Conservation (phyloP, 148 eudicot genomes). For the Agrostemma githago region DNA sequence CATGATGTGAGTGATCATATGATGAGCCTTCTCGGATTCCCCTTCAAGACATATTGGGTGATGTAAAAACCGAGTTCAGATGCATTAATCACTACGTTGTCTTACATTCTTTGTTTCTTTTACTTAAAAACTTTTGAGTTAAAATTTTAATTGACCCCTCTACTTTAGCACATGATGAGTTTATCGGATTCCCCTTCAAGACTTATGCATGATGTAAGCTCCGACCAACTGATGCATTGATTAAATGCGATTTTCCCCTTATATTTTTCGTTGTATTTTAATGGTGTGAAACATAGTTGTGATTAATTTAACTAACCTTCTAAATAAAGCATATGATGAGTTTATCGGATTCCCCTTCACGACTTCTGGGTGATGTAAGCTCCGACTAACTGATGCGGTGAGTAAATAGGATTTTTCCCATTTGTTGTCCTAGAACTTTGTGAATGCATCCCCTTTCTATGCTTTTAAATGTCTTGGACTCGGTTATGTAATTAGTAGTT, state of each 20-base stretch:
- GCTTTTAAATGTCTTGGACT: too few species aligned
- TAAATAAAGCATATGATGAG: conserved; percentile 50
- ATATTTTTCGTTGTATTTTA: too few species aligned
- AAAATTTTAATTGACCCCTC: too few species aligned
- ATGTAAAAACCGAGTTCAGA: conserved; percentile 84
- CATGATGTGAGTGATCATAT: conserved; percentile 31
- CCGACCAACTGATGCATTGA: conserved; percentile 65
- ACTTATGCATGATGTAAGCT: conserved; percentile 60
- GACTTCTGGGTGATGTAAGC: conserved; percentile 64
- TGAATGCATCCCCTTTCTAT: too few species aligned
- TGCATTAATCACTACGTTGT: conserved; percentile 22
- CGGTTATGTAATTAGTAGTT: too few species aligned
- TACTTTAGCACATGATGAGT: conserved; percentile 51
- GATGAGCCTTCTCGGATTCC: conserved; percentile 91
- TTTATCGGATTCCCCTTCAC: conserved; percentile 87
- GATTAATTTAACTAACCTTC: too few species aligned
- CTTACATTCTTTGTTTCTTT: neutral
- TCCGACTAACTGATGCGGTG: conserved; percentile 67
- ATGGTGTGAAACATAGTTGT: too few species aligned
- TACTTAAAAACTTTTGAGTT: neutral
- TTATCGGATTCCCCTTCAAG: conserved; percentile 90
- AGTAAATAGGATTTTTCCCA: neutral
- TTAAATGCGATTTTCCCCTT: neutral
- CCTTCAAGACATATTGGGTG: conserved; percentile 90
- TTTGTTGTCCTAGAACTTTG: too few species aligned